Evolutionary conservation across 257 asterid genomes (phyloP).

Genomic region (Handroanthus guayacan): DNA sequence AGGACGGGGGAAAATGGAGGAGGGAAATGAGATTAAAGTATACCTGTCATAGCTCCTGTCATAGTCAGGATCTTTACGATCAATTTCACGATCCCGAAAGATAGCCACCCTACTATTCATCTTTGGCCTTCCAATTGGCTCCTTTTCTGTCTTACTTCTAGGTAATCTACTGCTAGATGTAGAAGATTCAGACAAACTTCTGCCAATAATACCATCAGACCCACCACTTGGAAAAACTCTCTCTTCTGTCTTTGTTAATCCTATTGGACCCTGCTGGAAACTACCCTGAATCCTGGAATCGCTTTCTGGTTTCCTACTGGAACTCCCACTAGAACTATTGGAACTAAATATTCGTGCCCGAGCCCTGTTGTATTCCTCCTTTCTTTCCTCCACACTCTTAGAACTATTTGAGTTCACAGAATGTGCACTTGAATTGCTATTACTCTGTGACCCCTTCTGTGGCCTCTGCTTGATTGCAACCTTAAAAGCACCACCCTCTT

Average conservation of each 20-base stretch:
- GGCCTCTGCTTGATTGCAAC: slow-evolving; percentile 98
- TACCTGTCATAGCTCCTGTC: slow-evolving; percentile 95
- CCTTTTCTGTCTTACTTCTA: slow-evolving; percentile 82
- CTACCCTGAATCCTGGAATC: slow-evolving; percentile 66
- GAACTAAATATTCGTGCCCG: slow-evolving; percentile 96
- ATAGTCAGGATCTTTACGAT: slow-evolving; percentile 96
- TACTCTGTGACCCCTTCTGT: slow-evolving; percentile 66
- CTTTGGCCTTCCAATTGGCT: slow-evolving; percentile 69
- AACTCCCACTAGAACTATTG: slow-evolving; percentile 63
- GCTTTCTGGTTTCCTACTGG: slow-evolving; percentile 63
- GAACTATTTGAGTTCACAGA: slow-evolving; percentile 69
- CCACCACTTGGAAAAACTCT: slow-evolving; percentile 50
- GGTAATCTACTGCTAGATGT: slow-evolving; percentile 74
- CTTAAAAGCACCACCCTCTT: slow-evolving; percentile 54
- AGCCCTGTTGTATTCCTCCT: slow-evolving; percentile 96
- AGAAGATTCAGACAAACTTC: slow-evolving; percentile 71
- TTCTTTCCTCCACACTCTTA: slow-evolving; percentile 95
- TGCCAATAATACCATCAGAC: slow-evolving; percentile 57
- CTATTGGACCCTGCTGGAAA: slow-evolving; percentile 61
- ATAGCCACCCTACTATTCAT: slow-evolving; percentile 85
- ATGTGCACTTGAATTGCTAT: slow-evolving; percentile 49
- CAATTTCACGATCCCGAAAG: slow-evolving; percentile 92
- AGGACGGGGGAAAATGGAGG: not conserved
- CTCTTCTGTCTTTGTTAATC: slow-evolving; percentile 62
- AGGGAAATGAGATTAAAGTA: not conserved